Evolutionary conservation across 192 early-diverging fungal genomes (phyloP).

Genomic region (Linnemannia exigua): DNA sequence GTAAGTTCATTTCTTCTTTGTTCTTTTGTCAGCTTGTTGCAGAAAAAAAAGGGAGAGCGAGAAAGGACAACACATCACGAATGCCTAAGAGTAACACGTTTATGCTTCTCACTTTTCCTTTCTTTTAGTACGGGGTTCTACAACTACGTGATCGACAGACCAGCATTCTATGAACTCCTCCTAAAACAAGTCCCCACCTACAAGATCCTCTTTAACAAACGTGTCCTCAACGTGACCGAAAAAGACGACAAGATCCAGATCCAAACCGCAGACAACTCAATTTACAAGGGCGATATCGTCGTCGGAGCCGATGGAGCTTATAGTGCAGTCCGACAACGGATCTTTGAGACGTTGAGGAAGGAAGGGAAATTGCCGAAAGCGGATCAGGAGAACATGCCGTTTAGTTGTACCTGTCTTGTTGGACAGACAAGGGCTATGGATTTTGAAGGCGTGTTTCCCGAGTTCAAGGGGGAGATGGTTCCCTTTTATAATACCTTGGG

Average conservation of each 20-base stretch:
- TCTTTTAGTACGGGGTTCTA: slow-evolving; percentile 18
- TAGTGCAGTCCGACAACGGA: slow-evolving; percentile 23
- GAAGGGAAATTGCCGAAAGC: not conserved
- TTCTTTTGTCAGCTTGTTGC: not conserved
- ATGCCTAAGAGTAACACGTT: no score
- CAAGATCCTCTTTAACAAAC: slow-evolving; percentile 29
- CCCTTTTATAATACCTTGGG: not conserved
- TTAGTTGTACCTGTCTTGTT: slow-evolving; percentile 10
- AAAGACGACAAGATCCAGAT: slow-evolving; percentile 26
- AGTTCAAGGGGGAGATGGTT: not conserved
- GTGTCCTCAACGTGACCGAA: slow-evolving; percentile 6
- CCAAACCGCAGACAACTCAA: slow-evolving; percentile 18
- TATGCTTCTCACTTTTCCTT: no score
- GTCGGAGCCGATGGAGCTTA: slow-evolving; percentile 53
- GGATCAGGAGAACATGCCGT: slow-evolving; percentile 12
- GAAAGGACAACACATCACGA: no score
- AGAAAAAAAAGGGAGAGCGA: not conserved
- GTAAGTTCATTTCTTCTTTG: not conserved
- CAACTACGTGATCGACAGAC: not conserved
- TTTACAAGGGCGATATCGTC: slow-evolving; percentile 30
- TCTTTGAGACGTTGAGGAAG: slow-evolving; percentile 12
- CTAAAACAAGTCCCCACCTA: not conserved
- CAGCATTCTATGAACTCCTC: slow-evolving; percentile 19
- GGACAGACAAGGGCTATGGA: slow-evolving; percentile 20
- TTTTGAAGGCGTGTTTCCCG: slow-evolving; percentile 7